Evolutionary conservation across 2,329 filamentous ascomycete genomes (phyloP).

Genomic region (Aspergillus ochraceus): DNA sequence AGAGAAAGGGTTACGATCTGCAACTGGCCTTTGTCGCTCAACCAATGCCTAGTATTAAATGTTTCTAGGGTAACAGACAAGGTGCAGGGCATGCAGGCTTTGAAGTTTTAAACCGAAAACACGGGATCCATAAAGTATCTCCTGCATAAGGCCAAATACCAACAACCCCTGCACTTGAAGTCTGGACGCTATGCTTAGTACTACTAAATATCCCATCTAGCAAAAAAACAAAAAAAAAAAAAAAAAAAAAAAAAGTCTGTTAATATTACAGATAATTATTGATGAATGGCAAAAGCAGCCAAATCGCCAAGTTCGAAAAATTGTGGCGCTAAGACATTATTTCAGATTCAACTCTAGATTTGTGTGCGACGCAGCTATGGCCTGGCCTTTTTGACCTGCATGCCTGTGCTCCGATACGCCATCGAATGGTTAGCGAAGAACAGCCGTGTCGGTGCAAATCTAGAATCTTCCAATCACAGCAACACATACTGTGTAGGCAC

Average conservation of each 20-base stretch:
- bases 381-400: neutral
- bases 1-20: slow-evolving; percentile 2
- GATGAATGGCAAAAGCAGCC: neutral
- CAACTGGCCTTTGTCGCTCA: neutral
- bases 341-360: neutral
- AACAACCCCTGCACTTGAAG: too few species aligned
- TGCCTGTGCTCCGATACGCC: neutral
- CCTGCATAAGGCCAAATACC: neutral
- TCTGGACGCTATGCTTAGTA: neutral
- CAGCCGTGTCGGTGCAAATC: too few species aligned
- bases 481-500: too few species aligned
- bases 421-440: too few species aligned
- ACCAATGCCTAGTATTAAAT: neutral
- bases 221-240: too few species aligned
- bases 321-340: neutral
- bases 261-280: neutral
- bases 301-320: too few species aligned
- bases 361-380: neutral
- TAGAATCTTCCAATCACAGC: too few species aligned
- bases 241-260: too few species aligned
- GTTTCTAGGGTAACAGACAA: slow-evolving; percentile 1
- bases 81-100: neutral
- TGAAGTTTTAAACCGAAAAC: neutral
- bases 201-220: neutral
- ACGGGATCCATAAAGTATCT: neutral